phyloP scores from a whole-genome alignment of 164 flowering plant genomes.

The Dillenia turbinata region DNA sequence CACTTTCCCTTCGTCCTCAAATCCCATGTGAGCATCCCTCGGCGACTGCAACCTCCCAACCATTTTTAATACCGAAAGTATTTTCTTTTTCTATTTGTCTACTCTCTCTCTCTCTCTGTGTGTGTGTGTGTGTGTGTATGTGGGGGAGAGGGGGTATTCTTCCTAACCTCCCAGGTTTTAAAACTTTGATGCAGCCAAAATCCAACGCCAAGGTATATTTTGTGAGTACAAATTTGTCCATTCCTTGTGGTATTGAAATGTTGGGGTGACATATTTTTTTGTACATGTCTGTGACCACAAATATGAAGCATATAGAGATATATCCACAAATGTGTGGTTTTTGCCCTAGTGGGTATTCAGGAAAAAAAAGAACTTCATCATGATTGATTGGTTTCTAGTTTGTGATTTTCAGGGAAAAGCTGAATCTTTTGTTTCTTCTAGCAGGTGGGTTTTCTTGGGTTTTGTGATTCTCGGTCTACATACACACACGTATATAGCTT shows the following conservation, averaged over 20 bases:
- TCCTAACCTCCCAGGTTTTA: background rate
- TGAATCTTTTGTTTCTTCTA: conserved; percentile 7
- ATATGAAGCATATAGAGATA: too few relatives aligned
- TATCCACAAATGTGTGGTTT: conserved; percentile 1
- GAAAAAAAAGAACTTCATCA: conserved; percentile 10
- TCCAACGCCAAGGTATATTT: too few relatives aligned
- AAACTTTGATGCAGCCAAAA: too few relatives aligned
- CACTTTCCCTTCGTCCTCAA: conserved; percentile 17
- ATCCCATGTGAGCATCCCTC: conserved; percentile 46
- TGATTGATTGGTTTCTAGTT: conserved; percentile 8
- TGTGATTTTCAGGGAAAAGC: conserved; percentile 16
- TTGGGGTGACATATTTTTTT: background rate
- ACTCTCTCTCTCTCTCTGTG: too few relatives aligned
- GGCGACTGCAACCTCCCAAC: conserved; percentile 28
- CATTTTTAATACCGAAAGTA: conserved; percentile 7
- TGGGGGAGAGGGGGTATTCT: background rate
- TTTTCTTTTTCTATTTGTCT: background rate
- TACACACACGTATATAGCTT: too few relatives aligned
- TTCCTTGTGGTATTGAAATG: background rate
- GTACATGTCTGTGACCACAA: too few relatives aligned
- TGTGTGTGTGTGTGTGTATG: too few relatives aligned
- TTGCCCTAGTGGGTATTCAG: conserved; percentile 5
- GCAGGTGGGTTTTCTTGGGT: conserved; percentile 10
- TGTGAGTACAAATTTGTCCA: too few relatives aligned
- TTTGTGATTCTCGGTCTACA: background rate